Base-by-base conservation (phyloP, 441 rosid genomes). In the Pelargonium myrrhifolium region DNA sequence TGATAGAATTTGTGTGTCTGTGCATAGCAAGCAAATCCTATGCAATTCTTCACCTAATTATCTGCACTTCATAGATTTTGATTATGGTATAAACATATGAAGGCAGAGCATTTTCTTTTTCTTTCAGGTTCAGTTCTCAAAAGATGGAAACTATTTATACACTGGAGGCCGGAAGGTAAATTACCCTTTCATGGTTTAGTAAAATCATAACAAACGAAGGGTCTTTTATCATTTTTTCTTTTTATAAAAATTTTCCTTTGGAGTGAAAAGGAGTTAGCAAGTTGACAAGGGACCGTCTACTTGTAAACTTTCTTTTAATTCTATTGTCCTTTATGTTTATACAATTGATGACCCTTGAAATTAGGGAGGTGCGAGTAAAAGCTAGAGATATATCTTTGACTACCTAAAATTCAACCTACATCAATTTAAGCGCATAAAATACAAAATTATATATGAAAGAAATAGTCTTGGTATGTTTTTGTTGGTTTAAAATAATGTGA, bases 141-240 rank as follows among this genome's bases (percentile, higher is more conserved):
- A 84, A 77, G 99, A 91, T 74, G 97, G 99, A 67, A 91, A 88
- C 74, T 92, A 91, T 78, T 80, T 94, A 62, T 94, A 88, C 62
- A 84, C 96, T 5, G 99, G 97, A 76, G 96, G 89, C 58, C 85
- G 99, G 58, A 91, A 93, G 97, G 97, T 93, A 82, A 67, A 7
- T 28, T 65, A 18, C 59, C 15, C 59, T 53, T 20, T 53, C 59
- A 6, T 17, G 20, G 59, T 53, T 53, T 17, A 53, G 59, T 53
- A 7, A 1, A 1, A 53, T 6, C 20, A 17, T 11, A 53, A 8
- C 59, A 53, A 17, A 53, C 11, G 20, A 53, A 53, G 10, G 18
- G 9, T 53, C 20, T 49, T 49, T 15, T 15, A 1, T n/a, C 55
- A 11, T 47, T 47, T 3, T 14, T 42, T 35, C 0, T 35, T 31